Evolutionary conservation across 2,329 filamentous ascomycete species (phyloP).

Genomic region (Tothia fuscella): DNA sequence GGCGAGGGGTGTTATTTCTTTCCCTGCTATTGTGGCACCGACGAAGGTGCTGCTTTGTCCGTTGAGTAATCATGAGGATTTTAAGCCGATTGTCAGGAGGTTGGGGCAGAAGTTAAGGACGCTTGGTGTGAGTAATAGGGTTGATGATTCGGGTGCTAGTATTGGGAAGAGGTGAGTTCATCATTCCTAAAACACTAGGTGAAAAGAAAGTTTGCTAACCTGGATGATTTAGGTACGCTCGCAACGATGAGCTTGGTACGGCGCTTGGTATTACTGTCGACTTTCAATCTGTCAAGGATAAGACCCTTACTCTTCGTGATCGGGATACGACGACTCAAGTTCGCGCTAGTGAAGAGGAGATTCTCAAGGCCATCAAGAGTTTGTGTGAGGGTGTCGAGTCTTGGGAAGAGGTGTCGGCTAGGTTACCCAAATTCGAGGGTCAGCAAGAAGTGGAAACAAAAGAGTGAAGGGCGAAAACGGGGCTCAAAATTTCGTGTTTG

Average conservation of each 20-base stretch:
- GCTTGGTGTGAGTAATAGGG: slow-evolving; percentile 66
- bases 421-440: slow-evolving; percentile 74
- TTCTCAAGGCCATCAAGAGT: slow-evolving; percentile 59
- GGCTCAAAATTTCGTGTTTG: too few species aligned
- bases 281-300: slow-evolving; percentile 87
- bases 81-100: slow-evolving; percentile 62
- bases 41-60: slow-evolving; percentile 92
- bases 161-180: slow-evolving; percentile 70
- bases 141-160: slow-evolving; percentile 81
- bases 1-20: slow-evolving; percentile 69
- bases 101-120: slow-evolving; percentile 66
- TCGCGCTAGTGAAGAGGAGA: slow-evolving; percentile 67
- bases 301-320: slow-evolving; percentile 76
- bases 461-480: too few species aligned
- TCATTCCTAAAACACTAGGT: slow-evolving; percentile 38
- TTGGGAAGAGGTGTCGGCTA: slow-evolving; percentile 60
- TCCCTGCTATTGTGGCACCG: slow-evolving; percentile 70
- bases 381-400: slow-evolving; percentile 51
- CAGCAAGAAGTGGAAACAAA: too few species aligned
- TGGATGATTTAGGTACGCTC: slow-evolving; percentile 31
- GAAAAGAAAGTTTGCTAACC: too few species aligned
- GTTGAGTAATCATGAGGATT: slow-evolving; percentile 67
- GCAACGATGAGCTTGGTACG: slow-evolving; percentile 92
- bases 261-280: slow-evolving; percentile 89
- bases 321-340: slow-evolving; percentile 87